Evolutionary conservation across 2,329 filamentous ascomycete species (phyloP).

Genomic region (Cercospora janseana): DNA sequence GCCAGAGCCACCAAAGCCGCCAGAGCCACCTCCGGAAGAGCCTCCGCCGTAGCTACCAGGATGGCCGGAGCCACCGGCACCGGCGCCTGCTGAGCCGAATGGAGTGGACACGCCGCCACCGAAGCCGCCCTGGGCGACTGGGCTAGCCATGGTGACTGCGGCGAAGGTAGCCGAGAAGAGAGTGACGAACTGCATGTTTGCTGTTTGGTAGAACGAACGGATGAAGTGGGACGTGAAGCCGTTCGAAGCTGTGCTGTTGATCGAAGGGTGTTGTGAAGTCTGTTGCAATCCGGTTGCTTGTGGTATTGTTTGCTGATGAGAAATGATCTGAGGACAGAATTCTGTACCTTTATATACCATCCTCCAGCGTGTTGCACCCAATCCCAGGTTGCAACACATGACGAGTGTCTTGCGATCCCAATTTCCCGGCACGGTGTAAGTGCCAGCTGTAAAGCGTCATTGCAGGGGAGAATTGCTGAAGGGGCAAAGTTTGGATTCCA

Average conservation of each 20-base stretch:
- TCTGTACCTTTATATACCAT: neutral
- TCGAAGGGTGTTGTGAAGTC: neutral
- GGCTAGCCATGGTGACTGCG: conserved; percentile 7
- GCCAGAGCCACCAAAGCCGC: neutral
- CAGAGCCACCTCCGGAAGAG: neutral
- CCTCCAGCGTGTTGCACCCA: neutral
- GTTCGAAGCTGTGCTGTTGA: neutral
- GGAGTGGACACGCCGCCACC: no score
- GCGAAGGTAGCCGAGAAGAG: conserved; percentile 9
- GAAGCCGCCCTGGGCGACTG: conserved; percentile 12
- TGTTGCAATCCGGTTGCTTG: neutral
- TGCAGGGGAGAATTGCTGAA: no score
- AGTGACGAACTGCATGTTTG: conserved; percentile 13
- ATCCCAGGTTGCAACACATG: neutral
- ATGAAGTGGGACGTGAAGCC: neutral
- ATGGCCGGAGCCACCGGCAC: no score
- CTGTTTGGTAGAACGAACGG: neutral
- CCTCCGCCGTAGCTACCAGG: no score
- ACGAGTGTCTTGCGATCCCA: no score
- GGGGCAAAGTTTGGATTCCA: neutral
- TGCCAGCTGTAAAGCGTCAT: no score
- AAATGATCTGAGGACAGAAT: no score
- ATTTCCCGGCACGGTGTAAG: no score
- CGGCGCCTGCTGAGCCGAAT: no score
- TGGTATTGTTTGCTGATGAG: neutral